These are phyloP conservation scores for Aschersonia sp. DNA, from an alignment of 2,329 filamentous ascomycete genomes.

Conservation along the genomic window DNA sequence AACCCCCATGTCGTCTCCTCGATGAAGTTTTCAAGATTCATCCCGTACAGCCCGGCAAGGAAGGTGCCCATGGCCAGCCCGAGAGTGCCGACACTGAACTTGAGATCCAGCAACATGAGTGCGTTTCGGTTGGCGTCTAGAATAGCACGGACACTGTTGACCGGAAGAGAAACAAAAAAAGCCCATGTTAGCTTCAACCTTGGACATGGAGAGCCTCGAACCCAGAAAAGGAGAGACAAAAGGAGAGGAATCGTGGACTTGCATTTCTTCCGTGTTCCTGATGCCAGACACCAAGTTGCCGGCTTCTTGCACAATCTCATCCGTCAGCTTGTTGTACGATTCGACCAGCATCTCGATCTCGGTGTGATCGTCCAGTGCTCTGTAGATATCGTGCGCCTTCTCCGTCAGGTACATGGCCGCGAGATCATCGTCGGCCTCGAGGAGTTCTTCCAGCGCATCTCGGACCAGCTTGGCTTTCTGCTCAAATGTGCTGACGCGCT, in stretches of 20 bases:
- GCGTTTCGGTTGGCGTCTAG: constrained; percentile 96
- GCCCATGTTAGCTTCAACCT: constrained; percentile 9
- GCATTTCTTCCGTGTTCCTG: constrained; percentile 97
- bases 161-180: background rate
- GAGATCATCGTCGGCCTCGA: constrained; percentile 92
- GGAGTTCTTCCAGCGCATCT: constrained; percentile 85
- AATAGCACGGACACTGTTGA: constrained; percentile 72
- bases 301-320: constrained; percentile 93
- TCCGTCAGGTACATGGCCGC: constrained; percentile 92
- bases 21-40: constrained; percentile 98
- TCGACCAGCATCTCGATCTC: constrained; percentile 95
- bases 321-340: constrained; percentile 93
- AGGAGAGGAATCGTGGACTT: constrained; percentile 19
- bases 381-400: constrained; percentile 57
- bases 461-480: constrained; percentile 90
- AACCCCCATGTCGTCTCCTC: constrained; percentile 89
- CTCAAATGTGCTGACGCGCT: constrained; percentile 91
- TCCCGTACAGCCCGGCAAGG: constrained; percentile 95
- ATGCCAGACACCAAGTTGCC: constrained; percentile 89
- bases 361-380: constrained; percentile 76
- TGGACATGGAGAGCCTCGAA: too few species aligned
- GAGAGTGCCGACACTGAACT: constrained; percentile 88
- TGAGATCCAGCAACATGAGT: constrained; percentile 92
- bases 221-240: background rate
- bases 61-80: constrained; percentile 93